phyloP scores from a whole-genome alignment of 768 basidiomycete genomes.

The Boletales sp. region DNA sequence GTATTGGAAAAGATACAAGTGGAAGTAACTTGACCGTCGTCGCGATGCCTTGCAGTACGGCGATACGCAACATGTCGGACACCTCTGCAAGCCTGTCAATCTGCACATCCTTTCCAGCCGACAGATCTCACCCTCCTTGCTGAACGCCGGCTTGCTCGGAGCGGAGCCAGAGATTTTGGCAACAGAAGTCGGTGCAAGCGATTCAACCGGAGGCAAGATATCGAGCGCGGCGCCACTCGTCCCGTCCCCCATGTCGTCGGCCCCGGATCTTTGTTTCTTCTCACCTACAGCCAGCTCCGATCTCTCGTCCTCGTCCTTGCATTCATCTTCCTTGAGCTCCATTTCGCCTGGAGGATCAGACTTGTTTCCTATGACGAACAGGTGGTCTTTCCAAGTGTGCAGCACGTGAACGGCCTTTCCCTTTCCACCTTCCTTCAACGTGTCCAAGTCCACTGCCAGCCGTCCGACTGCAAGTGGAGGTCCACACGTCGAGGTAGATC shows the following conservation, averaged over 20 bases:
- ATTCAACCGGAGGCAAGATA: conserved; percentile 8
- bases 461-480: conserved; percentile 74
- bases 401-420: conserved; percentile 75
- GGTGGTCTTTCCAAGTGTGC: conserved; percentile 73
- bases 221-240: conserved; percentile 24
- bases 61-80: conserved; percentile 46
- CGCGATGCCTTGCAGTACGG: conserved; percentile 65
- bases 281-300: conserved; percentile 7
- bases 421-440: conserved; percentile 50
- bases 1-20: conserved; percentile 63
- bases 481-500: conserved; percentile 24
- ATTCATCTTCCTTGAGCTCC: conserved; percentile 20
- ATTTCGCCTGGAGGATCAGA: conserved; percentile 48
- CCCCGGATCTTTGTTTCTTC: conserved; percentile 6
- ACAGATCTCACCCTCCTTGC: conserved; percentile 27
- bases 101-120: background rate
- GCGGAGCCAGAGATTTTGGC: conserved; percentile 5
- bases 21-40: conserved; percentile 47
- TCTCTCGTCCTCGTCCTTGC: conserved; percentile 5
- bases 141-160: conserved; percentile 12
- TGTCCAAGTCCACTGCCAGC: conserved; percentile 55
- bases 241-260: conserved; percentile 5
- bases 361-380: conserved; percentile 74
- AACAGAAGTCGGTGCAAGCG: background rate
- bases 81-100: conserved; percentile 18